These are phyloP conservation scores for Backusella mclennaniae DNA, from an alignment of 192 early-diverging fungal species.

Conservation along the genomic window DNA sequence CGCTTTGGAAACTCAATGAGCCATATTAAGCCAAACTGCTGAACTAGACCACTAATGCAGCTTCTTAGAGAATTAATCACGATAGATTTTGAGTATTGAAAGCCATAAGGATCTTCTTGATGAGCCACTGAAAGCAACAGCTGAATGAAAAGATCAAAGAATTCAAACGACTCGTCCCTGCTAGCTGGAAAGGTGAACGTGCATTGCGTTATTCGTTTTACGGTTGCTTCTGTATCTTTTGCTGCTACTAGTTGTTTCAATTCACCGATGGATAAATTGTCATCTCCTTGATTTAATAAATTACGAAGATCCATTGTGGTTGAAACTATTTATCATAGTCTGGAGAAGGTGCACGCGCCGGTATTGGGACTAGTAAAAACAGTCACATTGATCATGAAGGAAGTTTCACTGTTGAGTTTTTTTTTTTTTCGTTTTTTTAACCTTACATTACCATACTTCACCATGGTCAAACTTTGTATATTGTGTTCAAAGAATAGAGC, in stretches of 20 bases:
- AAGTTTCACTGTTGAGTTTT: not conserved
- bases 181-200: constrained; percentile 10
- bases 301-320: constrained; percentile 20
- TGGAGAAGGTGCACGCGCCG: not conserved
- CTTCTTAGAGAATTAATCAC: constrained; percentile 14
- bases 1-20: constrained; percentile 17
- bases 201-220: constrained; percentile 13
- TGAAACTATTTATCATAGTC: not conserved
- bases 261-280: constrained; percentile 1
- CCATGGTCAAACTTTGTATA: constrained; percentile 57
- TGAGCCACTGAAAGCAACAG: constrained; percentile 22
- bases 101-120: not conserved
- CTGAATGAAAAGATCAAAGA: constrained; percentile 28
- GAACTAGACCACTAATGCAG: constrained; percentile 19
- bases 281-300: constrained; percentile 16
- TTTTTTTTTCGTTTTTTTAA: not conserved
- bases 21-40: constrained; percentile 20
- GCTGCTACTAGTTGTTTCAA: not conserved
- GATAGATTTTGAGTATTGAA: constrained; percentile 6
- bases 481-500: constrained; percentile 71
- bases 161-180: constrained; percentile 10
- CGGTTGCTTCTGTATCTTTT: not conserved
- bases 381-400: not conserved
- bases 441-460: constrained; percentile 25
- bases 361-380: not conserved